A percentile compares a stretch with the other conserved stretches of the same genome.
Evolutionary conservation across 352 stramenopile species (phyloP).

Genomic region (Pythium folliculosum): DNA sequence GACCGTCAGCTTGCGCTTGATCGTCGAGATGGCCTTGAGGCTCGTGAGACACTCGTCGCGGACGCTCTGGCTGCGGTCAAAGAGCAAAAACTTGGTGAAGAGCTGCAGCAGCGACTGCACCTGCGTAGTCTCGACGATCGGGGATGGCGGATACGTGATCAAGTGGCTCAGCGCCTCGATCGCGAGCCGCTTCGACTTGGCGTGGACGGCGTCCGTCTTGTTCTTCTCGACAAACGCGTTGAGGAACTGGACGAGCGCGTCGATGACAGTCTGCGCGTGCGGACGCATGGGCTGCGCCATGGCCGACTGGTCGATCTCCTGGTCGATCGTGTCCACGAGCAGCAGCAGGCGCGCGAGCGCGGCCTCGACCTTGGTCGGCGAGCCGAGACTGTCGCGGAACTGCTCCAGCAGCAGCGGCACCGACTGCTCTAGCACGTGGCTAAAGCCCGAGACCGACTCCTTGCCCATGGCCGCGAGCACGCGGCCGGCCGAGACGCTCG

Average conservation of each 20-base stretch:
- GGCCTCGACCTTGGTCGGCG: slow-evolving; percentile 68
- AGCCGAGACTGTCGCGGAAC: slow-evolving; percentile 48
- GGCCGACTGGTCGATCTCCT: slow-evolving; percentile 78
- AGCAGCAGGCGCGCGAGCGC: slow-evolving; percentile 63
- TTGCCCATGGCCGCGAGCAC: slow-evolving; percentile 69
- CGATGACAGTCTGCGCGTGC: slow-evolving; percentile 57
- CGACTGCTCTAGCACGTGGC: slow-evolving; percentile 66
- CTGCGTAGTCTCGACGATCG: slow-evolving; percentile 60
- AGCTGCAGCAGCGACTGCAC: slow-evolving; percentile 75
- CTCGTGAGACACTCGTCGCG: slow-evolving; percentile 66
- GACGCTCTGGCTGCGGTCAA: slow-evolving; percentile 62
- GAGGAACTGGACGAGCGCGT: slow-evolving; percentile 61
- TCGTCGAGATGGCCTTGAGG: slow-evolving; percentile 74
- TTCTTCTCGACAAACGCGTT: slow-evolving; percentile 25
- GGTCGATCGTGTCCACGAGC: slow-evolving; percentile 81
- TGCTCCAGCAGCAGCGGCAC: slow-evolving; percentile 68
- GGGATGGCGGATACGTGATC: slow-evolving; percentile 77
- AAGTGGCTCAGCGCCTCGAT: slow-evolving; percentile 74
- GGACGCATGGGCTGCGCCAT: slow-evolving; percentile 74
- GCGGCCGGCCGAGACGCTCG: slow-evolving; percentile 71
- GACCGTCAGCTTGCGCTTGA: slow-evolving; percentile 50
- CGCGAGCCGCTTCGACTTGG: slow-evolving; percentile 61
- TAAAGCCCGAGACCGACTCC: slow-evolving; percentile 66
- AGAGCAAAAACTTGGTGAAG: slow-evolving; percentile 72
- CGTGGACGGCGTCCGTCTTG: slow-evolving; percentile 30